A percentile compares a stretch with the other conserved stretches of the same genome.
These are phyloP conservation scores for Quillaja saponaria DNA, from an alignment of 306 rosid species.

Conservation along the genomic window DNA sequence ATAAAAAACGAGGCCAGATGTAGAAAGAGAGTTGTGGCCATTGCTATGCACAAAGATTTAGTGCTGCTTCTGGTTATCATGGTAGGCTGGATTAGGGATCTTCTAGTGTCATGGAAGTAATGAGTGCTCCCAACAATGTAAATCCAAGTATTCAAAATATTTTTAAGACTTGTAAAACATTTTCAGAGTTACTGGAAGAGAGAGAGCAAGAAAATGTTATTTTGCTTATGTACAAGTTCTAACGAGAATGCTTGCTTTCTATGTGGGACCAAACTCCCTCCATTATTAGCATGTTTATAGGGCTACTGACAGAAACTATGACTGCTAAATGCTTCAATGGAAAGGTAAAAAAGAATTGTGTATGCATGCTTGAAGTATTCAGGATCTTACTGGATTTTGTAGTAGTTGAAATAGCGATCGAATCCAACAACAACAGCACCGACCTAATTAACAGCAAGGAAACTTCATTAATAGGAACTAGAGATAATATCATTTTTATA, in stretches of 20 bases:
- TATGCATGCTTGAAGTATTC: too few species aligned
- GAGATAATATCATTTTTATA: neutral
- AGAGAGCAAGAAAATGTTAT: too few species aligned
- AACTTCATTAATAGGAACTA: slow-evolving; percentile 20
- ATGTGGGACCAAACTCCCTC: slow-evolving; percentile 3
- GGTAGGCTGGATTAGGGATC: too few species aligned
- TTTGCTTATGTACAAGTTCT: neutral
- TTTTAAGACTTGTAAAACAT: too few species aligned
- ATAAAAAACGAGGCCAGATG: slow-evolving; percentile 14
- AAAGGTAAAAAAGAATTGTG: too few species aligned
- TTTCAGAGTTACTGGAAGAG: too few species aligned
- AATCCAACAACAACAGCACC: slow-evolving; percentile 99
- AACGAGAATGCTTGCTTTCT: neutral
- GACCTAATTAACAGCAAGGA: slow-evolving; percentile 53
- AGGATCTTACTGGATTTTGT: slow-evolving; percentile 86
- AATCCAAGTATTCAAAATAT: too few species aligned
- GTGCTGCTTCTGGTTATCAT: too few species aligned
- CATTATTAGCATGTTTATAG: neutral
- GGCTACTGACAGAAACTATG: slow-evolving; percentile 23
- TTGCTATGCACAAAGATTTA: neutral
- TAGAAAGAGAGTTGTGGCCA: slow-evolving; percentile 5
- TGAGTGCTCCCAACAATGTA: too few species aligned
- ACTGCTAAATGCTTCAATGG: slow-evolving; percentile 14
- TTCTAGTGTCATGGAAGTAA: too few species aligned
- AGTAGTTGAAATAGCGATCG: slow-evolving; percentile 97